Evolutionary conservation across 23 red algal species (phyloP), one percentile per base, ranked within the genome.

Genomic region (Cyanidioschyzon merolae): DNA sequence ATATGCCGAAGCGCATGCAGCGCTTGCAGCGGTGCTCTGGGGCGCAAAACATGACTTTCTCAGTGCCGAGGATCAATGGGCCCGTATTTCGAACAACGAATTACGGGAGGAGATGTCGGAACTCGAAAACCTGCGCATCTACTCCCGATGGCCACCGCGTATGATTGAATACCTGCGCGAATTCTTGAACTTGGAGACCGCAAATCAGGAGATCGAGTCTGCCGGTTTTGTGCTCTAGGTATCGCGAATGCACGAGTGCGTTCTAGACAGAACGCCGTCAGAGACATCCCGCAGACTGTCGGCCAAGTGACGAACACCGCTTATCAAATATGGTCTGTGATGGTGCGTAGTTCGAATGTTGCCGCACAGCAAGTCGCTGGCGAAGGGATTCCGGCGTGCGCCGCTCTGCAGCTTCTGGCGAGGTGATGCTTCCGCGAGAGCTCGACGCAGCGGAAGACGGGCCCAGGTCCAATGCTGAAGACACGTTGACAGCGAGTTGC

Each of bases 1-100:
- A 3, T 32, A 71, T 27, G 63, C 63, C 16, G 63, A 71, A 32
- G 63, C 63, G 63, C 63, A 71, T 27, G 63, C 63, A 25, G 63
- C 63, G 2, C 63, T 71, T 27, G 63, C 63, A 7, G 63, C 63
- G n/a, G 32, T 71, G n/a, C 63, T 71, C 63, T 71, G 63, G 63
- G 63, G 63, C 63, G 63, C 63, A 35, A 25, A 32, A 71, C 63
- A 71, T 35, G n/a, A 71, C 29, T 71, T 17, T 27, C n/a, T 35
- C 12, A 27, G n/a, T 35, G 63, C 63, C 12, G 63, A 71, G 63
- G n/a, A 71, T 7, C n/a, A 32, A 35, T 71, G 63, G 63, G 63
- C 63, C 2, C 32, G 63, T 27, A 35, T 71, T 25, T 27, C 7
- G 7, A 35, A 71, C 63, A 7, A 25, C 7, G 63, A 71, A 3